These are phyloP conservation scores for Puccinia polysora DNA, from an alignment of 1,284 basidiomycete genomes.

Conservation along the genomic window DNA sequence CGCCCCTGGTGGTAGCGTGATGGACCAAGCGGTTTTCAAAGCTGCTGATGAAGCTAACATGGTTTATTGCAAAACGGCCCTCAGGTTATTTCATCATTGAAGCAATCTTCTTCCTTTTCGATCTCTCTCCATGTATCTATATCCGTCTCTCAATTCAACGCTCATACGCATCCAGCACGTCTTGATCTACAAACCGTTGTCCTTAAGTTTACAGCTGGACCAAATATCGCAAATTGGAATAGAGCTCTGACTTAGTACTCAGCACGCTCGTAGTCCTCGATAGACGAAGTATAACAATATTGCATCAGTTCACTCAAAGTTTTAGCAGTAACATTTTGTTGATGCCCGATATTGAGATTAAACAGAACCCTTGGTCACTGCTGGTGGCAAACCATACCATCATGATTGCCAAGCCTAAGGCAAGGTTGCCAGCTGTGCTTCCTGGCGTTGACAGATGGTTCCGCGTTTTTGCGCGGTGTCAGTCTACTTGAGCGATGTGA, in stretches of 20 bases:
- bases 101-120: background rate
- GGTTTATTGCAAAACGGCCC: conserved; percentile 54
- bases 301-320: no score
- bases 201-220: background rate
- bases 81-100: conserved; percentile 44
- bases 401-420: no score
- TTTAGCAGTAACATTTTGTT: no score
- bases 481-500: no score
- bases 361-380: no score
- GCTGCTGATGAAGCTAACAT: conserved; percentile 85
- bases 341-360: no score
- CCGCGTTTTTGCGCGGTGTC: no score
- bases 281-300: background rate
- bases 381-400: no score
- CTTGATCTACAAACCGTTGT: background rate
- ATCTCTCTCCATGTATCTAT: background rate
- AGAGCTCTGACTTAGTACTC: background rate
- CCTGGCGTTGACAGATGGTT: no score
- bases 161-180: background rate
- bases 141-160: background rate
- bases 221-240: background rate
- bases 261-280: background rate
- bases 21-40: conserved; percentile 92
- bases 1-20: conserved; percentile 90
- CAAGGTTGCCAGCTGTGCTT: no score